Evolutionary conservation across 805 yeast species (phyloP).

Genomic region (Sugiyamaella americana): DNA sequence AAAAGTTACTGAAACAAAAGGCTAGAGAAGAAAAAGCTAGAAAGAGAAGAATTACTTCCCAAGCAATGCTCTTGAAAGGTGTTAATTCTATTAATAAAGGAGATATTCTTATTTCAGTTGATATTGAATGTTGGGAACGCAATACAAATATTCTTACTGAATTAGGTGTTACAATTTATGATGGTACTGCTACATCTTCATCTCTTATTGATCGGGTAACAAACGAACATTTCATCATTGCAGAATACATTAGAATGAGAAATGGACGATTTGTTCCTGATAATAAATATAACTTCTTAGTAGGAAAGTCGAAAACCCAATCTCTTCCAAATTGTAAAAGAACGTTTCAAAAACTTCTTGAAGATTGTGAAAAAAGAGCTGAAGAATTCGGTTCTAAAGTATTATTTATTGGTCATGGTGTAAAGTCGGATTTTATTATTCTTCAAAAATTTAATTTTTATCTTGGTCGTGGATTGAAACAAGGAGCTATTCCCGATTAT

Average conservation of each 20-base stretch:
- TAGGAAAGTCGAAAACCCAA: slow-evolving; percentile 45
- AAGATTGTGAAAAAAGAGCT: slow-evolving; percentile 5
- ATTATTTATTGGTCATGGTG: slow-evolving; percentile 53
- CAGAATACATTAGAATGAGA: slow-evolving; percentile 37
- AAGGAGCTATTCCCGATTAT: slow-evolving; percentile 34
- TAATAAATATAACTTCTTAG: slow-evolving; percentile 44
- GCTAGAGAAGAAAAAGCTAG: not conserved
- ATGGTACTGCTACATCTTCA: slow-evolving; percentile 4
- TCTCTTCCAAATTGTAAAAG: slow-evolving; percentile 31
- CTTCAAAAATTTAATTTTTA: slow-evolving; percentile 41
- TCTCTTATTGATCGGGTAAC: slow-evolving; percentile 3
- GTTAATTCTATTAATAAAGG: not conserved
- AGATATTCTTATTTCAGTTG: slow-evolving; percentile 14
- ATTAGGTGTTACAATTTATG: slow-evolving; percentile 19
- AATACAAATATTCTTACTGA: slow-evolving; percentile 13
- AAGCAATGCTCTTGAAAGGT: not conserved
- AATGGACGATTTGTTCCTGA: slow-evolving; percentile 55
- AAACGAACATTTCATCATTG: slow-evolving; percentile 15
- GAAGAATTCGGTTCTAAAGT: not conserved
- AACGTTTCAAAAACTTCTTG: slow-evolving; percentile 12
- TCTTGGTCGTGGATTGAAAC: slow-evolving; percentile 1
- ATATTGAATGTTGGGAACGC: slow-evolving; percentile 20
- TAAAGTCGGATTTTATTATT: slow-evolving; percentile 51
- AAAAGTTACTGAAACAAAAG: not conserved
- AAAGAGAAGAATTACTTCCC: not conserved